Percentiles rank a stretch among this genome's conserved stretches.
phyloP scores from a whole-genome alignment of 768 basidiomycete genomes.

The Rhodosporidiobolus odoratus region DNA sequence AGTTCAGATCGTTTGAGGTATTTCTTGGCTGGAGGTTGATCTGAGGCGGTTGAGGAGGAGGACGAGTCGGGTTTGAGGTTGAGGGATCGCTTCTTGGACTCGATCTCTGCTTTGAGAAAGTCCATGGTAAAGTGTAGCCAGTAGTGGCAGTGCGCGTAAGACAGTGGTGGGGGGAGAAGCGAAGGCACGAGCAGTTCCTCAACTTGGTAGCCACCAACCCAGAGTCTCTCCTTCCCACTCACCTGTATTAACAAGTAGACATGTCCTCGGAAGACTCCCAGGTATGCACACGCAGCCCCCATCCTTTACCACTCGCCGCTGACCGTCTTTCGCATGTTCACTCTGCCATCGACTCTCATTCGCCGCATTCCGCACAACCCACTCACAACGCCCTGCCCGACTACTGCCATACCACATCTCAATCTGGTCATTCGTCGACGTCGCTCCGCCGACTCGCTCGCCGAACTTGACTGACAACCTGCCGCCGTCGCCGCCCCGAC shows the following conservation, averaged over 20 bases:
- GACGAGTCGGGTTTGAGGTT: constrained; percentile 36
- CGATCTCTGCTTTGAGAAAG: constrained; percentile 81
- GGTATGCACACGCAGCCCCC: background rate
- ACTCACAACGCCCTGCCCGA: background rate
- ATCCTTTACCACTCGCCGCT: background rate
- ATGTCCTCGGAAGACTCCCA: constrained; percentile 31
- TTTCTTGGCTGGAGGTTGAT: constrained; percentile 55
- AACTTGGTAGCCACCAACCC: background rate
- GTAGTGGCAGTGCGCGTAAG: background rate
- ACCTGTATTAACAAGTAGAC: background rate
- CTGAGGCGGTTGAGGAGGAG: background rate
- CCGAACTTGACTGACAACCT: too few relatives aligned
- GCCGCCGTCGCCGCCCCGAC: too few relatives aligned
- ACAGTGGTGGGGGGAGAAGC: background rate
- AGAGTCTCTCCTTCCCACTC: background rate
- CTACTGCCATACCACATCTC: too few relatives aligned
- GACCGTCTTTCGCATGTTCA: background rate
- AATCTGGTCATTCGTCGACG: too few relatives aligned
- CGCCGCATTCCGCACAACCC: background rate
- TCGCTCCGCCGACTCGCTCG: too few relatives aligned
- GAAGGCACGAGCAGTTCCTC: background rate
- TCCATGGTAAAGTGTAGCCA: constrained; percentile 58
- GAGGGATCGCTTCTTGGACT: constrained; percentile 64
- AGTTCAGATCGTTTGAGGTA: constrained; percentile 90
- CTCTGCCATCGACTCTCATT: background rate